Base-by-base conservation (phyloP, 495 filamentous ascomycete species). In the Penicillium soppii region DNA sequence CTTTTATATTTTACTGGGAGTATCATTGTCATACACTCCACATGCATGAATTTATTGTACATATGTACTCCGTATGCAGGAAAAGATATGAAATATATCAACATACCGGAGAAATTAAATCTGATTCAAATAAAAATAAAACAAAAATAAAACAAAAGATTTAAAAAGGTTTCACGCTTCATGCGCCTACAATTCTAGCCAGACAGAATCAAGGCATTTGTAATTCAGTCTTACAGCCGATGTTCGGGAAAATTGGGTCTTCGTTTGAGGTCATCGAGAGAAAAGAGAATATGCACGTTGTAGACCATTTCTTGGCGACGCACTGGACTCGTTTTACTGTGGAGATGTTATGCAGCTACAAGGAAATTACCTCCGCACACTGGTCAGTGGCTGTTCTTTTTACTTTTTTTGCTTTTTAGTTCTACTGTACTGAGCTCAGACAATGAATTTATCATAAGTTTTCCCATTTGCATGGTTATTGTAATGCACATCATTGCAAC, bases 241-340 rank as follows among this genome's bases (percentile, higher is more conserved):
- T 52, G 52, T 61, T n/a, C 58, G 58, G 58, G 47, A 54, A 43
- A 52, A 45, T 13, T 30, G 2, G 20, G 29, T 9, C n/a, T n/a
- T n/a, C n/a, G n/a, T n/a, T n/a, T n/a, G n/a, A n/a, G n/a, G n/a
- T n/a, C n/a, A n/a, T n/a, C n/a, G n/a, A n/a, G n/a, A n/a, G n/a
- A n/a, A n/a, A n/a, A n/a, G n/a, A n/a, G n/a, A n/a, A n/a, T n/a
- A n/a, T n/a, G 3, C 37, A 40, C 38, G 21, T 40, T 23, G 39
- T 42, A 7, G 29, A 32, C 29, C 22, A 7, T 32, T 20, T n/a
- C 47, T 49, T 49, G 47, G 47, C 47, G 22, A 40, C 37, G 47
- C 47, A 33, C 29, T 39, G 47, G 21, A 17, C 47, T 49, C 47
- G 47, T 41, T 39, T n/a, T 49, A 12, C n/a, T n/a, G 47, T 49